A percentile compares a stretch with the other conserved stretches of the same genome.
These are phyloP conservation scores for Mycena filopes DNA, from an alignment of 768 basidiomycete species.

Conservation along the genomic window DNA sequence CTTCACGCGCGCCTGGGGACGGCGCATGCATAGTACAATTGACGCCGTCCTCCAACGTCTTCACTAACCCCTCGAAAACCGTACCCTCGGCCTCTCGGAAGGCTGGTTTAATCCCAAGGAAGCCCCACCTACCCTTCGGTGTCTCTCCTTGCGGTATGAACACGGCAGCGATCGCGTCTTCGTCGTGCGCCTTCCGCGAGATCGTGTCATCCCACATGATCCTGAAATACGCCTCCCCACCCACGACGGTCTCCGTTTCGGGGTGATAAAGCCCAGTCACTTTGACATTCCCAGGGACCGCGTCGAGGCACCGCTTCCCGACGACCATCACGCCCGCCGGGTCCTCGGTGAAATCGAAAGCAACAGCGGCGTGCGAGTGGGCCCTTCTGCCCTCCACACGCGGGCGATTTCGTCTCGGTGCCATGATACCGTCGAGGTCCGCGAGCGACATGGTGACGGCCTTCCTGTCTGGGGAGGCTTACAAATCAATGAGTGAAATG, in stretches of 20 bases:
- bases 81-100: not conserved
- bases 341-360: slow-evolving; percentile 7
- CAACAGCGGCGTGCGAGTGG: slow-evolving; percentile 4
- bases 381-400: slow-evolving; percentile 11
- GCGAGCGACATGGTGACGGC: not conserved
- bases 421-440: not conserved
- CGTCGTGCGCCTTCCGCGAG: not conserved
- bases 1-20: too few relatives aligned
- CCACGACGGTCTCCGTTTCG: not conserved
- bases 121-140: not conserved
- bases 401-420: slow-evolving; percentile 12
- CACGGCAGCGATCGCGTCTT: not conserved
- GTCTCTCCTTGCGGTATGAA: slow-evolving; percentile 3
- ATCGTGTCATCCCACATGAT: not conserved
- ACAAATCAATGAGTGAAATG: too few relatives aligned
- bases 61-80: not conserved
- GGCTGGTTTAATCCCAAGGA: not conserved
- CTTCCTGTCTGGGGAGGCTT: not conserved
- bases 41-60: not conserved
- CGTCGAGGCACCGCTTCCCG: not conserved
- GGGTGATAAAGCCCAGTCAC: not conserved
- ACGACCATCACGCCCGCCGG: slow-evolving; percentile 12
- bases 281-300: not conserved
- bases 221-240: not conserved
- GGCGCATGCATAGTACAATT: too few relatives aligned